Percentiles rank a stretch among this genome's conserved stretches.
Evolutionary conservation across 2,329 filamentous ascomycete species (phyloP).

Genomic region (Hymenotorrendiella dingleyae): DNA sequence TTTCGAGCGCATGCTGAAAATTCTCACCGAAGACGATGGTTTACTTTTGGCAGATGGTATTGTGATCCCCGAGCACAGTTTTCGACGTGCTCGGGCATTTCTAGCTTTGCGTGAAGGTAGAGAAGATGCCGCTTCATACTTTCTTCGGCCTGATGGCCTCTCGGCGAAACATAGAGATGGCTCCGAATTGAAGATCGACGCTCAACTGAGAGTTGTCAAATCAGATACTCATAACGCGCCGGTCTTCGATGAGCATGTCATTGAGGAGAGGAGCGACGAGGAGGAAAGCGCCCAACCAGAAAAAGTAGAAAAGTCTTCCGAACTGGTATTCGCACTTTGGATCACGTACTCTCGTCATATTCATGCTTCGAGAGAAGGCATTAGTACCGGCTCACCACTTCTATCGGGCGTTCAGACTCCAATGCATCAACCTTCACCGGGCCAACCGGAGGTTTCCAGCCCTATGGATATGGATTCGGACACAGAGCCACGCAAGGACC

Average conservation of each 20-base stretch:
- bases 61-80: conserved; percentile 92
- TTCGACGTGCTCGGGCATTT: conserved; percentile 80
- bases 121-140: conserved; percentile 70
- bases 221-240: conserved; percentile 64
- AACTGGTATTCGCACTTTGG: conserved; percentile 93
- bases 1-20: conserved; percentile 76
- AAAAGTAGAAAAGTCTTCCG: conserved; percentile 51
- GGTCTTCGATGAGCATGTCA: conserved; percentile 56
- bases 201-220: conserved; percentile 94
- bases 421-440: conserved; percentile 71
- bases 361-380: conserved; percentile 61
- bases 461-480: conserved; percentile 52
- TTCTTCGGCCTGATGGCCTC: conserved; percentile 78
- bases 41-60: conserved; percentile 85
- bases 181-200: conserved; percentile 84
- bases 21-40: conserved; percentile 81
- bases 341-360: conserved; percentile 93
- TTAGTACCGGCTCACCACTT: conserved; percentile 58
- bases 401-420: conserved; percentile 64
- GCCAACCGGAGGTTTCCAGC: conserved; percentile 57
- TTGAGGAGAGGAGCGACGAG: conserved; percentile 56
- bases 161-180: conserved; percentile 85
- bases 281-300: conserved; percentile 34
- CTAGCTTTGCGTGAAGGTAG: conserved; percentile 78
- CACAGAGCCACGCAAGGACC: conserved; percentile 37